A percentile compares a stretch with the other conserved stretches of the same genome.
Conservation (phyloP, 176 grass and related monocot genomes). For the Zoysia japonica region DNA sequence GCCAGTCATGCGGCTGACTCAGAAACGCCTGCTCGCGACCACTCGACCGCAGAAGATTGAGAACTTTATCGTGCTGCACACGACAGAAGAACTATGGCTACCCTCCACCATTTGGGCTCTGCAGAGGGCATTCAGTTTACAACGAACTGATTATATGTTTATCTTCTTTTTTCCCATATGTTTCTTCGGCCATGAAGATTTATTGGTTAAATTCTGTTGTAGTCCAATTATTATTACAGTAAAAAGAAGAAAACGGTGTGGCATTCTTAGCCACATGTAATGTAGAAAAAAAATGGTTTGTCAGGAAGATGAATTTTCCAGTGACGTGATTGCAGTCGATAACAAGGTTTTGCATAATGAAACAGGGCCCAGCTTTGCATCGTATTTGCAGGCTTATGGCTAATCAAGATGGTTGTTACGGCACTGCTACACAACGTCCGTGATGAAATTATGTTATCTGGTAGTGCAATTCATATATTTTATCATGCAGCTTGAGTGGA, state of each 20-base stretch:
- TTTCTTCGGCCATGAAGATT: slow-evolving; percentile 27
- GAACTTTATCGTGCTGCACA: neutral
- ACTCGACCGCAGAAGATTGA: slow-evolving; percentile 50
- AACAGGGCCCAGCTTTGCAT: too few species aligned
- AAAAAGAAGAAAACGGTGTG: slow-evolving; percentile 24
- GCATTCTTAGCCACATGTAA: slow-evolving; percentile 36
- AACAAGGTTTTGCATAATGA: too few species aligned
- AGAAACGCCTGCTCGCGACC: slow-evolving; percentile 41
- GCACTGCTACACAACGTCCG: too few species aligned
- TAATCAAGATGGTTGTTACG: too few species aligned
- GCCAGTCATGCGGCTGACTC: slow-evolving; percentile 44
- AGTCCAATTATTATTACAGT: slow-evolving; percentile 40
- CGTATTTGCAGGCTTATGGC: too few species aligned
- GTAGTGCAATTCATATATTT: too few species aligned
- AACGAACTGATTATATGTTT: slow-evolving; percentile 43
- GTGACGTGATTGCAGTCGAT: too few species aligned
- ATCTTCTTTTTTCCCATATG: slow-evolving; percentile 22
- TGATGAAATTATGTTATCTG: too few species aligned
- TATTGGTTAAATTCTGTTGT: slow-evolving; percentile 52
- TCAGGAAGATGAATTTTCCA: neutral
- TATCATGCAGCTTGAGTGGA: too few species aligned
- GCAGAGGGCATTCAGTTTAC: slow-evolving; percentile 45
- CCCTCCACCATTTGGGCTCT: slow-evolving; percentile 6
- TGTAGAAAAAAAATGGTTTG: slow-evolving; percentile 50
- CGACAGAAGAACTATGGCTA: slow-evolving; percentile 20